A percentile compares a stretch with the other conserved stretches of the same genome.
phyloP scores from a whole-genome alignment of 768 basidiomycete genomes.

The Vararia minispora region DNA sequence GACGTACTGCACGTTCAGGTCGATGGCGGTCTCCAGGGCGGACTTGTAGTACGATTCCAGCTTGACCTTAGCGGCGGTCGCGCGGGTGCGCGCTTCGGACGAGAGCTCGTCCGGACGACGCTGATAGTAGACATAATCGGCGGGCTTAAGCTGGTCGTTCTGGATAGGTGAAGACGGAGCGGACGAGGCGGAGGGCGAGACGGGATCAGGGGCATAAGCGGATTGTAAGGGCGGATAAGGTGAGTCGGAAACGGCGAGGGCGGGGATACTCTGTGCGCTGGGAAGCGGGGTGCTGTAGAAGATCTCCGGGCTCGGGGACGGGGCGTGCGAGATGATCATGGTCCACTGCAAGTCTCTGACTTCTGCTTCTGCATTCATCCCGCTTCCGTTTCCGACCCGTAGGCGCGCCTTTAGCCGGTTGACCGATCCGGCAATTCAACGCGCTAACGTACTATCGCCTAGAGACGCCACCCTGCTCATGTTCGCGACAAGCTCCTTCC shows the following conservation, averaged over 20 bases:
- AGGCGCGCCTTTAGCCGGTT: too few relatives aligned
- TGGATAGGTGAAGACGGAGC: conserved; percentile 5
- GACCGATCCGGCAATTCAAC: too few relatives aligned
- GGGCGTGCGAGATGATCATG: neutral
- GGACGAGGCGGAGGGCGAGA: neutral
- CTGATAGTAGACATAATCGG: conserved; percentile 93
- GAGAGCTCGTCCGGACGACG: conserved; percentile 68
- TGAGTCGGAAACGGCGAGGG: neutral
- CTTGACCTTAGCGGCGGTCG: conserved; percentile 88
- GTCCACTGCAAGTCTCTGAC: too few relatives aligned
- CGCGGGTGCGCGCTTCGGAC: conserved; percentile 68
- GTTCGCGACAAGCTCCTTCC: too few relatives aligned
- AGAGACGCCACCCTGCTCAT: too few relatives aligned
- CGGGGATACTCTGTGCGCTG: neutral
- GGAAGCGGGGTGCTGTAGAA: conserved; percentile 13
- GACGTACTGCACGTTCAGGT: conserved; percentile 76
- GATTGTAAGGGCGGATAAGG: too few relatives aligned
- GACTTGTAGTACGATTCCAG: conserved; percentile 95
- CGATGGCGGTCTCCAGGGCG: conserved; percentile 93
- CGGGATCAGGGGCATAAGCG: neutral
- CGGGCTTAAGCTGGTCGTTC: too few relatives aligned
- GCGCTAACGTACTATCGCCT: too few relatives aligned
- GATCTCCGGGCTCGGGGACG: conserved; percentile 5
- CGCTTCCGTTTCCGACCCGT: too few relatives aligned
- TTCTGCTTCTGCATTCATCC: too few relatives aligned